These are phyloP conservation scores for Macrophomina phaseolina DNA, from an alignment of 2,329 filamentous ascomycete genomes.

Conservation along the genomic window DNA sequence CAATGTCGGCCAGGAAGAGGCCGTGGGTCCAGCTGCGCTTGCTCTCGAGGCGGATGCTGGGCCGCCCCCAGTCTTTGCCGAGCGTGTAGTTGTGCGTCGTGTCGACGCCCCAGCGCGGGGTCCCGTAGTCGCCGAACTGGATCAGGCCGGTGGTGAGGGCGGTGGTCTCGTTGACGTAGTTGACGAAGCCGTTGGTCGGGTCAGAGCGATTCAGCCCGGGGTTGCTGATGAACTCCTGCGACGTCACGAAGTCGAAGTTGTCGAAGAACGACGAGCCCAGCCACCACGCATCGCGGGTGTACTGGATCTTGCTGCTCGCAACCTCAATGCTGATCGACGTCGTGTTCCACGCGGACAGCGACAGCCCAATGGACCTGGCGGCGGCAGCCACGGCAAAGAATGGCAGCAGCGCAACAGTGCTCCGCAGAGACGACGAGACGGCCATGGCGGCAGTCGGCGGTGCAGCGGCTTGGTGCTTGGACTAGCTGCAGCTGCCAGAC, in stretches of 20 bases:
- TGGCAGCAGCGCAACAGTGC: not conserved
- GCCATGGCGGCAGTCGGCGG: too few relatives aligned
- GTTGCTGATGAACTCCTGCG: not conserved
- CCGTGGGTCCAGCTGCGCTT: conserved; percentile 46
- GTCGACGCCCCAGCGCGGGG: conserved; percentile 41
- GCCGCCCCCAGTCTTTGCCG: conserved; percentile 33
- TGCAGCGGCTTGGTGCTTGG: too few relatives aligned
- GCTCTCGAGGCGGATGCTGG: conserved; percentile 43
- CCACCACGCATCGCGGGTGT: conserved; percentile 6
- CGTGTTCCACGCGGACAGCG: not conserved
- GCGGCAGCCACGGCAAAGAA: not conserved
- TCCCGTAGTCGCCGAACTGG: conserved; percentile 30
- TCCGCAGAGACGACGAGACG: too few relatives aligned
- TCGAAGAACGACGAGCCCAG: conserved; percentile 46
- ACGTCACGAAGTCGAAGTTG: conserved; percentile 49
- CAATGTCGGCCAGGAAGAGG: conserved; percentile 46
- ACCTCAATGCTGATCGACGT: not conserved
- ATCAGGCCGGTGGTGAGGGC: conserved; percentile 42
- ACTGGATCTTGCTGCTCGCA: not conserved
- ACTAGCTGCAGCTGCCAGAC: too few relatives aligned
- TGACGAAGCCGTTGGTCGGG: conserved; percentile 41
- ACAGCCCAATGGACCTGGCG: not conserved
- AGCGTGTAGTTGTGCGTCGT: conserved; percentile 49
- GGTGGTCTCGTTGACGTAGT: conserved; percentile 50
- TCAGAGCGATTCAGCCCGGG: conserved; percentile 29